Evolutionary conservation across 371 early-diverging fungal species (phyloP).

Genomic region (Catenaria anguillulae): DNA sequence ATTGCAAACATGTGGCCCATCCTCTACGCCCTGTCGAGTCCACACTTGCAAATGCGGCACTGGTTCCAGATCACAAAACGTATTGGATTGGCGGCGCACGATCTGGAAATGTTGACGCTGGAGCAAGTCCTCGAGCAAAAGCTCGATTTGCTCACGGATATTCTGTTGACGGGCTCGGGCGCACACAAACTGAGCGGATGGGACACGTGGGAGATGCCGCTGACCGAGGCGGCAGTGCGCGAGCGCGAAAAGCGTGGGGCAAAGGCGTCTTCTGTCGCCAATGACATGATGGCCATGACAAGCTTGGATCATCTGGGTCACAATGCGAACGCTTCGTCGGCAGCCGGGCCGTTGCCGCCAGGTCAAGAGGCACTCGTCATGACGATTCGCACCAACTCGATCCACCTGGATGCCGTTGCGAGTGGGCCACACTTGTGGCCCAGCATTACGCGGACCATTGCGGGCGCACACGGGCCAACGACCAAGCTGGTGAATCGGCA

Average conservation of each 20-base stretch:
- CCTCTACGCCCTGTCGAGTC: not conserved
- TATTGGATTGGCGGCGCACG: not conserved
- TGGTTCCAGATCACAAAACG: conserved; percentile 1
- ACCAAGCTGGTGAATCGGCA: not conserved
- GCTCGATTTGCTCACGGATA: not conserved
- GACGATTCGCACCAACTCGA: not conserved
- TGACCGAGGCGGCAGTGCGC: not conserved
- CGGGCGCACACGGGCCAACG: not conserved
- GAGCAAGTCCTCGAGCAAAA: not conserved
- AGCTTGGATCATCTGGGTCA: too few species aligned
- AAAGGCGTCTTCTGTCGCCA: not conserved
- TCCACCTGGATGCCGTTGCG: not conserved
- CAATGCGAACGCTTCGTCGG: too few species aligned
- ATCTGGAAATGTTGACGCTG: not conserved
- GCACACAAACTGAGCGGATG: not conserved
- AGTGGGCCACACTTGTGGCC: not conserved
- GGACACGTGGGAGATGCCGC: not conserved
- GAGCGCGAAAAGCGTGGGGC: too few species aligned
- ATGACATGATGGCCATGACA: not conserved
- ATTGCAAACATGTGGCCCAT: not conserved
- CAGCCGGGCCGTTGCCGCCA: too few species aligned
- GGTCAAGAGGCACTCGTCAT: not conserved
- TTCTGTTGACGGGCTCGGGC: not conserved
- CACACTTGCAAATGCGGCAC: not conserved
- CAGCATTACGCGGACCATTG: not conserved